phyloP scores from a whole-genome alignment of 2,329 filamentous ascomycete genomes.

The Sporothrix humicola region DNA sequence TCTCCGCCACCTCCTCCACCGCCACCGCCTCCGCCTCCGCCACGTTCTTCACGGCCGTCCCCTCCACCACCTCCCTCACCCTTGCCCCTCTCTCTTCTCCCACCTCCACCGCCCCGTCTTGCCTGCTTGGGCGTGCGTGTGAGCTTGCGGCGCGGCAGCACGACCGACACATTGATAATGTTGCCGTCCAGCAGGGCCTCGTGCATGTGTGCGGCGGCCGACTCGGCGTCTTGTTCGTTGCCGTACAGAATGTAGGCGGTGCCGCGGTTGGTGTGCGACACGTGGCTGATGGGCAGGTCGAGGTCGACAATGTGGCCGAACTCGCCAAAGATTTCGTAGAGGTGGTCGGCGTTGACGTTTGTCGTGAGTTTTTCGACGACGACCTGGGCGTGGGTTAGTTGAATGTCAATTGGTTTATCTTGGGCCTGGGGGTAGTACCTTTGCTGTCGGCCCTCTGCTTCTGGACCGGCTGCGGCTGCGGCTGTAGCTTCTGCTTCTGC shows the following conservation, averaged over 20 bases:
- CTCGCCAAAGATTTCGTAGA: constrained; percentile 88
- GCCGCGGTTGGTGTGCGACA: constrained; percentile 73
- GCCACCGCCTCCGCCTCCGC: neutral
- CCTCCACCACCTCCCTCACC: constrained; percentile 36
- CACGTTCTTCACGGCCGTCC: constrained; percentile 36
- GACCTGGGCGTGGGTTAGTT: constrained; percentile 61
- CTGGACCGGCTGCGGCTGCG: neutral
- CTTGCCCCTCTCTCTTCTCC: constrained; percentile 57
- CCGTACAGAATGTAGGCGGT: constrained; percentile 91
- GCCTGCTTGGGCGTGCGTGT: constrained; percentile 77
- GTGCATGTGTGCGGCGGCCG: constrained; percentile 95
- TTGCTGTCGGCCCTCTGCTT: constrained; percentile 41
- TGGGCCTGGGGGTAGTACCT: neutral
- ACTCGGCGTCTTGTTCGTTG: constrained; percentile 77
- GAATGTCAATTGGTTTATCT: too few relatives aligned
- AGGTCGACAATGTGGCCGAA: constrained; percentile 87
- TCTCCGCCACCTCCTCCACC: constrained; percentile 28
- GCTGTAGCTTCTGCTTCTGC: neutral
- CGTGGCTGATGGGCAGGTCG: constrained; percentile 86
- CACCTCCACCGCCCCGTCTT: constrained; percentile 64
- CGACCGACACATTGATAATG: constrained; percentile 84
- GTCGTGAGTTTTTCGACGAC: constrained; percentile 96
- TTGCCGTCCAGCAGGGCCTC: constrained; percentile 91
- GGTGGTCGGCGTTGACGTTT: constrained; percentile 86
- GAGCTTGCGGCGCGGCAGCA: constrained; percentile 81